A percentile compares a stretch with the other conserved stretches of the same genome.
Evolutionary conservation across 1,284 basidiomycete species (phyloP).

Genomic region (Erythrobasidium hasegawianum): DNA sequence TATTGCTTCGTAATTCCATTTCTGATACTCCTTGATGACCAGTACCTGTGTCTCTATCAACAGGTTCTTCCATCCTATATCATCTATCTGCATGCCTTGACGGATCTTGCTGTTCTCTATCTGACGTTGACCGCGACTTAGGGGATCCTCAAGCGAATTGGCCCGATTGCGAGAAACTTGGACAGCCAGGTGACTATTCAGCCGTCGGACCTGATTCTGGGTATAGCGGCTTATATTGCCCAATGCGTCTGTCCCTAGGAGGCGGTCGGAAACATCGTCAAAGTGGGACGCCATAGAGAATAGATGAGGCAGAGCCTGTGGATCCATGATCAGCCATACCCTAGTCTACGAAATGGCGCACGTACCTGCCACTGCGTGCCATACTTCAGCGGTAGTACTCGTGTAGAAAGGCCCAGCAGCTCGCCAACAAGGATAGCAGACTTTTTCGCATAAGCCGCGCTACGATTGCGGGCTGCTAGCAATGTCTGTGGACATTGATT

Average conservation of each 20-base stretch:
- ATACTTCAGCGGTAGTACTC: conserved; percentile 75
- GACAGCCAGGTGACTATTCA: conserved; percentile 50
- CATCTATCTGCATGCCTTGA: conserved; percentile 87
- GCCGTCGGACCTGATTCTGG: conserved; percentile 68
- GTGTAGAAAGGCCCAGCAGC: conserved; percentile 79
- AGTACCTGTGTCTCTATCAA: conserved; percentile 86
- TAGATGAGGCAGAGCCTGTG: conserved; percentile 73
- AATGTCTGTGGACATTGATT: background rate
- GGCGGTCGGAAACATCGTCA: conserved; percentile 64
- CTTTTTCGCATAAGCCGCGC: conserved; percentile 57
- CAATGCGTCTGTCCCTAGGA: conserved; percentile 77
- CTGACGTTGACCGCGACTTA: conserved; percentile 78
- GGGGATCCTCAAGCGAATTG: conserved; percentile 78
- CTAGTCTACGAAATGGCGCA: conserved; percentile 1
- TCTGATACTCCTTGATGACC: conserved; percentile 79
- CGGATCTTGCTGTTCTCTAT: conserved; percentile 86
- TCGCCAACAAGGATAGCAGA: conserved; percentile 91
- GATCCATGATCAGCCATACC: background rate
- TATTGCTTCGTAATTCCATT: conserved; percentile 87
- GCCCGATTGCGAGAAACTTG: conserved; percentile 55
- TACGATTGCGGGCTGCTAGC: conserved; percentile 1
- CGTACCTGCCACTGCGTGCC: conserved; percentile 77
- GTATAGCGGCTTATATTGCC: conserved; percentile 88
- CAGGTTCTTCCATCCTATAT: conserved; percentile 63
- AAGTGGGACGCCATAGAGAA: conserved; percentile 79